Percentiles rank a stretch among this genome's conserved stretches.
phyloP scores from a whole-genome alignment of 1,284 basidiomycete species.

The Apiotrichum akiyoshidainum region DNA sequence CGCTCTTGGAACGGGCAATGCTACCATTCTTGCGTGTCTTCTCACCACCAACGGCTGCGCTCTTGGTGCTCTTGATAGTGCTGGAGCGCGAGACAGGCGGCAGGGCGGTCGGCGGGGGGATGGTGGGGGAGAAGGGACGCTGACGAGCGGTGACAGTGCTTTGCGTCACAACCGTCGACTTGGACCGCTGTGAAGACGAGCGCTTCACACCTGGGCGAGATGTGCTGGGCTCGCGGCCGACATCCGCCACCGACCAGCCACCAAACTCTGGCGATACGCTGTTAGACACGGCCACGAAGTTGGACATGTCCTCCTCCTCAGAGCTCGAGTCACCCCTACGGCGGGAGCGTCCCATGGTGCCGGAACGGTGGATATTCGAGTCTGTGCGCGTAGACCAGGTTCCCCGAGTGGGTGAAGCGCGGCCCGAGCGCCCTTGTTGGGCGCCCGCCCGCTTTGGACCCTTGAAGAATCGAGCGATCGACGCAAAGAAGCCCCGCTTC shows the following conservation, averaged over 20 bases:
- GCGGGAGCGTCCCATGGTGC: conserved; percentile 19
- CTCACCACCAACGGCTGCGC: conserved; percentile 15
- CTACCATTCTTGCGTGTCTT: conserved; percentile 35
- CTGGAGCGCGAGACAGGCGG: conserved; percentile 7
- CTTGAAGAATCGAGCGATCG: conserved; percentile 45
- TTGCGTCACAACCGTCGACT: conserved; percentile 30
- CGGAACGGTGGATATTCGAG: conserved; percentile 39
- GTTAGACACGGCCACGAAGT: conserved; percentile 46
- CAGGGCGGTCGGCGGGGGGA: background rate
- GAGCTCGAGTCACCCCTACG: conserved; percentile 35
- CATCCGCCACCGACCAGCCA: conserved; percentile 41
- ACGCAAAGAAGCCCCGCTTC: conserved; percentile 46
- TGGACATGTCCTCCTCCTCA: conserved; percentile 38
- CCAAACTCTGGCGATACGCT: conserved; percentile 16
- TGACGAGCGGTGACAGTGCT: conserved; percentile 4
- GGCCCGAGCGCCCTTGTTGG: conserved; percentile 23
- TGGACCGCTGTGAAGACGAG: conserved; percentile 31
- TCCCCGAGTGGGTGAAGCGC: conserved; percentile 34
- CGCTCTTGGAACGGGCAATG: conserved; percentile 28
- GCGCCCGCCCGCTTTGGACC: conserved; percentile 13
- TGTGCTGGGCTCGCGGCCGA: conserved; percentile 23
- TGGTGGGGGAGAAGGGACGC: background rate
- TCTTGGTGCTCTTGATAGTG: conserved; percentile 14
- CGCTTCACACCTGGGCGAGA: conserved; percentile 24
- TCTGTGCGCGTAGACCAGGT: conserved; percentile 49